Conservation (phyloP, 2,329 filamentous ascomycete genomes). For the Knufia fluminis region DNA sequence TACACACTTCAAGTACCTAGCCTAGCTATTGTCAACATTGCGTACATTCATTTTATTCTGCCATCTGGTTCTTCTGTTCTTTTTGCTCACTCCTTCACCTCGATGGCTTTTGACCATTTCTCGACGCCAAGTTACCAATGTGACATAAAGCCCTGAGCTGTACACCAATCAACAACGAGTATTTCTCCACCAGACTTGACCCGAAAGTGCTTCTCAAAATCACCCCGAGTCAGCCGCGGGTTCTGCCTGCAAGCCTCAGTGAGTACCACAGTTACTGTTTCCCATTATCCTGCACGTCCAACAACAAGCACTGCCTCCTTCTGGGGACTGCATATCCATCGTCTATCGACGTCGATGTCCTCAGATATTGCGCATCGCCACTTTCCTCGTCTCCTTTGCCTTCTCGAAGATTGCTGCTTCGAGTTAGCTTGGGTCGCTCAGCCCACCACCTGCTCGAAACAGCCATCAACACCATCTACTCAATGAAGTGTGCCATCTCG, state of each 20-base stretch:
- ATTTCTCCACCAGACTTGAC: too few species aligned
- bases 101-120: background rate
- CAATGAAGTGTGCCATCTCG: background rate
- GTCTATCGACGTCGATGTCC: too few species aligned
- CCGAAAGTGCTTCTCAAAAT: background rate
- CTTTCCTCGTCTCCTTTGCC: background rate
- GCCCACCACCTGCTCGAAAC: background rate
- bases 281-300: background rate
- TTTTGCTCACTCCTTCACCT: background rate
- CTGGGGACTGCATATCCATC: too few species aligned
- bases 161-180: background rate
- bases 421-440: background rate
- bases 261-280: background rate
- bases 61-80: too few species aligned
- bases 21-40: background rate
- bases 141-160: background rate
- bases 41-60: too few species aligned
- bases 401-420: background rate
- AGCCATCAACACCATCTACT: background rate
- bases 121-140: background rate
- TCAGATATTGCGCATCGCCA: background rate
- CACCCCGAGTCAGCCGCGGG: conserved; percentile 1
- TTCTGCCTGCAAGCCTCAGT: conserved; percentile 2
- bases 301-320: background rate
- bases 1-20: too few species aligned